Percentiles rank a stretch among this genome's conserved stretches.
Evolutionary conservation across 306 rosid species (phyloP).

Genomic region (Casuarina cunninghamiana): DNA sequence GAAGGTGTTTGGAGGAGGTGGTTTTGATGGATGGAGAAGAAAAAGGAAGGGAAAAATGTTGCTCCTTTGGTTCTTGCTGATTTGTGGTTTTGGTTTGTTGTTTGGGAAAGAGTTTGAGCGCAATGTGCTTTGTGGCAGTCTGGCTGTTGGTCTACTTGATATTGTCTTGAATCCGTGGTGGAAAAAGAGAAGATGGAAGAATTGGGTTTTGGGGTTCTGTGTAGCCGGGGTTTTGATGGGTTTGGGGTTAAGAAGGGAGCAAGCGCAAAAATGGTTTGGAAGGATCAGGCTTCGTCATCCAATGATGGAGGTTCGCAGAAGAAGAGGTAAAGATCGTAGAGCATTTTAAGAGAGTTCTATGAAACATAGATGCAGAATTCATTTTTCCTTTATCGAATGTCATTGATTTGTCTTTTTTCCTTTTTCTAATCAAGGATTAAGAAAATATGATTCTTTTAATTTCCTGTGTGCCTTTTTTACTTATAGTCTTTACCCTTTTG

Average conservation of each 20-base stretch:
- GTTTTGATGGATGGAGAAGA: constrained; percentile 29
- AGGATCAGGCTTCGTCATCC: constrained; percentile 26
- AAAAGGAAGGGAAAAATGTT: constrained; percentile 25
- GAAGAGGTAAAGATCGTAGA: constrained; percentile 28
- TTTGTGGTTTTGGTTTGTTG: constrained; percentile 36
- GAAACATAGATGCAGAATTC: neutral
- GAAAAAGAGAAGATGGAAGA: constrained; percentile 28
- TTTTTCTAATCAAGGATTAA: neutral
- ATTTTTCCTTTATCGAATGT: neutral
- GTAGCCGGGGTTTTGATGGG: constrained; percentile 36
- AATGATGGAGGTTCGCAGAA: constrained; percentile 10
- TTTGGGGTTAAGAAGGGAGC: constrained; percentile 37
- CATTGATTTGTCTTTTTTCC: neutral
- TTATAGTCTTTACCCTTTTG: neutral
- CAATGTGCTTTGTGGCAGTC: constrained; percentile 27
- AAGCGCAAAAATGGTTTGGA: constrained; percentile 32
- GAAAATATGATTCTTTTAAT: neutral
- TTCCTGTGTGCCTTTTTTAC: neutral
- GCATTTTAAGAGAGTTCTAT: constrained; percentile 23
- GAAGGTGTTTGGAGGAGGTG: constrained; percentile 34
- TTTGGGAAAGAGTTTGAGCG: constrained; percentile 37
- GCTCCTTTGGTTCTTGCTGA: constrained; percentile 26
- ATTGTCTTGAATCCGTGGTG: constrained; percentile 34
- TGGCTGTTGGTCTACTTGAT: constrained; percentile 34
- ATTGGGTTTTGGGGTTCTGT: constrained; percentile 30